Base-by-base conservation (phyloP, 1,139 yeast genomes). In the Candida buenavistaensis region DNA sequence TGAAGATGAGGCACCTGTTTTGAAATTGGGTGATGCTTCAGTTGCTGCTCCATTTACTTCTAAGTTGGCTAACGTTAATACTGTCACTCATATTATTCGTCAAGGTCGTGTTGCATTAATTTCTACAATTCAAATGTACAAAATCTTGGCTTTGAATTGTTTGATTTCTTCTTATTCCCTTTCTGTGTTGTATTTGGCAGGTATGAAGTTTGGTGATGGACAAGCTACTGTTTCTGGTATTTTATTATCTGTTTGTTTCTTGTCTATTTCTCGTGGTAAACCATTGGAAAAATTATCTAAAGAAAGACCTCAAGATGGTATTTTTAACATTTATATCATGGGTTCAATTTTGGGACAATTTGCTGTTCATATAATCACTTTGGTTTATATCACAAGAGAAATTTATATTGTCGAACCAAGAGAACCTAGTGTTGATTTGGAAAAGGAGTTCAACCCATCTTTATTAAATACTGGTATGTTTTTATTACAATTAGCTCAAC, bases 31-130 rank as follows among this genome's bases (percentile, higher is more conserved):
- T 52, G 99, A 92, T 67, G 99, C 99, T 7, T 90, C 97, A 17
- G 96, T 94, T 52, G 99, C 99, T 38, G 99, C 99, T 25, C 99
- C 99, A 30, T 89, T 92, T 59, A 92, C 99, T 13, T 90, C 97
- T 17, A 92, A 92, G 59, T 77, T 92, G 48, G 80, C 96, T 23
- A 86, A 85, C 57, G 98, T 94, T 32, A 78, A 92, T 38, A 84
- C 98, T 37, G 97, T 94, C 39, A 86, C 96, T 36, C 83, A 89
- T 55, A 87, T 92, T 47, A 78, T 92, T 50, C 90, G 99, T 65
- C 97, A 94, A 73, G 99, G 99, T 49, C 89, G 99, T 67, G 88
- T 96, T 72, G 96, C 99, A 8, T 73, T 92, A 51, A 97, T 94
- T 38, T 89, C 97, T 11, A 92, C 98, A 14, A 90, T 92, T 55